Percentiles rank a stretch among this genome's conserved stretches.
Conservation (phyloP, 352 stramenopile species). For the Pythium rishiriense region DNA sequence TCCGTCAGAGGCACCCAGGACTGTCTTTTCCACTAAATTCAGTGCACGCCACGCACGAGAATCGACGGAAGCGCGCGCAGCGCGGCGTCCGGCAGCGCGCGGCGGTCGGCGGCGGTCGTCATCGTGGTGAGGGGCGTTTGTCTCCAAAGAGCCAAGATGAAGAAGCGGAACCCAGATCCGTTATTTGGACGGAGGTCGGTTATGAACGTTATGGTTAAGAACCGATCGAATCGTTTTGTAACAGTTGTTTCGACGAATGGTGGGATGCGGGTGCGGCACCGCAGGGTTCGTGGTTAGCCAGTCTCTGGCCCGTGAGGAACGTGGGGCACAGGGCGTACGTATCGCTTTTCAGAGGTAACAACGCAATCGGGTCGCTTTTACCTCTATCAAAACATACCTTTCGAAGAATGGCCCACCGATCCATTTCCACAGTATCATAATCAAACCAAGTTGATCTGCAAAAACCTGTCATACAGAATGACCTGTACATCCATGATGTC, state of each 20-base stretch:
- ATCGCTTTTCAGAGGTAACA: conserved; percentile 19
- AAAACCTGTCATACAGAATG: conserved; percentile 6
- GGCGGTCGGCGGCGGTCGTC: conserved; percentile 19
- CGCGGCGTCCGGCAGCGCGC: conserved; percentile 38
- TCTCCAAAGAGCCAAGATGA: conserved; percentile 13
- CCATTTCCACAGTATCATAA: conserved; percentile 2
- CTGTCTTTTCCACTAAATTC: no score
- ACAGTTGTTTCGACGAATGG: conserved; percentile 3
- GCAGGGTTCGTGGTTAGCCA: conserved; percentile 21
- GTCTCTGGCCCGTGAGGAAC: conserved; percentile 23
- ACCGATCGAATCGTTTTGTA: neutral
- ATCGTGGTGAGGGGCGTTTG: conserved; percentile 17
- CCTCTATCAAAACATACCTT: conserved; percentile 1
- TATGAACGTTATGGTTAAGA: neutral
- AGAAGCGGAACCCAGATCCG: conserved; percentile 10
- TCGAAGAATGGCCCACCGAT: neutral
- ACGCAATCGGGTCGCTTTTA: conserved; percentile 4
- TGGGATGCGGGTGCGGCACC: conserved; percentile 9
- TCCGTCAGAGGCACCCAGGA: no score
- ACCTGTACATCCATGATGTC: neutral
- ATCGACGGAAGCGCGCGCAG: conserved; percentile 63
- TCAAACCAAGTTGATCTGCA: neutral
- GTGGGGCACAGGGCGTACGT: conserved; percentile 14
- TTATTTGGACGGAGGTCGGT: conserved; percentile 1
- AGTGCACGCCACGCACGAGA: conserved; percentile 44